Base-by-base conservation (phyloP, 495 filamentous ascomycete genomes). In the Daldinia childiae region DNA sequence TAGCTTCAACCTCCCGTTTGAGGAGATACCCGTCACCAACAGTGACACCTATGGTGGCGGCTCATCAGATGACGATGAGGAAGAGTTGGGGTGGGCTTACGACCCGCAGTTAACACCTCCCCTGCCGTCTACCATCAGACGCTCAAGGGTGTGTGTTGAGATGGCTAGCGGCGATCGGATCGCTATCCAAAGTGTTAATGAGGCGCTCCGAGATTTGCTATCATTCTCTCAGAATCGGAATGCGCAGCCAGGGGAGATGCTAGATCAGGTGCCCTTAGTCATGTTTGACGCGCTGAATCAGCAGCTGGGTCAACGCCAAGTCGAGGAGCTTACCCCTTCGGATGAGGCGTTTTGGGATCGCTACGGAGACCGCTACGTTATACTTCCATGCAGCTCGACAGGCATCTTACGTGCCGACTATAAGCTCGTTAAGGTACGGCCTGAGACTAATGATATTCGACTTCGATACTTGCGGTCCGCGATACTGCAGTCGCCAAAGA, bases 1-100 rank as follows among this genome's bases (percentile, higher is more conserved):
- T 52, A 78, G 76, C 63, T 76, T 78, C 58, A 78, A 72, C 45
- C 63, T 78, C 12, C 76, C 68, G 9, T 62, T 62, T 43, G 76
- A 76, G 48, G 76, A 78, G 38, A 9, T 11, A 1, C 39, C 62
- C 9, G 11, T 58, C 1, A 2, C 8, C 2, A 51, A 54, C 30
- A 54, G 45, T 14, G 39, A 30, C 2, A 27, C 5, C 19, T 9
- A 21, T 2, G 19, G 27, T 34, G 9, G 11, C 17, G 52, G 29
- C 39, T 9, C 11, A 48, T 2, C 43, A 12, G 45, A 51, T 32
- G 39, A 51, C 4, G 45, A n/a, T 15, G 65, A 66, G 12, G 41
- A 32, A 14, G 57, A 74, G 12, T n/a, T 67, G 4, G 76, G 76
- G 0, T 77, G 76, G 76, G 12, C 68, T 6, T 77, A 65, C 34